These are phyloP conservation scores for Ophidiomyces ophidiicola DNA, from an alignment of 2,329 filamentous ascomycete species.

Conservation along the genomic window DNA sequence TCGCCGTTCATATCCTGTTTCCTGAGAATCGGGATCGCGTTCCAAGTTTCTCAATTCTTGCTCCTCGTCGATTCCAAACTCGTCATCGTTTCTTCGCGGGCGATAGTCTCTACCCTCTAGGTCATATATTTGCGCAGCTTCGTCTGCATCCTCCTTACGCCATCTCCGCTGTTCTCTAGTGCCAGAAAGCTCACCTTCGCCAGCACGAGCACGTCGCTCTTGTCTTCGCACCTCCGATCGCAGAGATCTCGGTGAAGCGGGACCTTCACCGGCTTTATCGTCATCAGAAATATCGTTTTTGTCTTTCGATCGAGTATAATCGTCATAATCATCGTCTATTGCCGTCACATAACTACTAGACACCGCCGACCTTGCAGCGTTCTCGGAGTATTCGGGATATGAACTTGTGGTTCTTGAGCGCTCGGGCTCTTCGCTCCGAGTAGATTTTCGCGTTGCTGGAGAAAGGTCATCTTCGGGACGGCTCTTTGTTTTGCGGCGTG, in stretches of 20 bases:
- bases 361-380: constrained; percentile 16
- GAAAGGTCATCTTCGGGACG: constrained; percentile 18
- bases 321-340: constrained; percentile 19
- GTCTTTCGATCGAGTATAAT: constrained; percentile 11
- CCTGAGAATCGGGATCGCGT: no score
- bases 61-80: not conserved
- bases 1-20: no score
- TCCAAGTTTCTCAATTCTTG: no score
- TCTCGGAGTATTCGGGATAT: constrained; percentile 14
- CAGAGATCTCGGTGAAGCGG: constrained; percentile 11
- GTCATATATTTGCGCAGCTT: constrained; percentile 2
- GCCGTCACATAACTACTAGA: constrained; percentile 30
- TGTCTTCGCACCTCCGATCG: constrained; percentile 6
- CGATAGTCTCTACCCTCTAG: not conserved
- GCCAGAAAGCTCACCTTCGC: constrained; percentile 9
- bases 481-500: constrained; percentile 17
- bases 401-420: constrained; percentile 16
- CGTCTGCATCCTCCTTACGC: constrained; percentile 20
- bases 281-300: constrained; percentile 7
- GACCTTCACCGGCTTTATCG: constrained; percentile 8
- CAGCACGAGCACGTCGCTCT: not conserved
- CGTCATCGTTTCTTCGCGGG: constrained; percentile 4
- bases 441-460: constrained; percentile 28
- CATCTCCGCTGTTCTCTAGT: constrained; percentile 15
- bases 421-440: constrained; percentile 35